A percentile compares a stretch with the other conserved stretches of the same genome.
Evolutionary conservation across 2,329 filamentous ascomycete genomes (phyloP).

Genomic region (Diplodia corticola): DNA sequence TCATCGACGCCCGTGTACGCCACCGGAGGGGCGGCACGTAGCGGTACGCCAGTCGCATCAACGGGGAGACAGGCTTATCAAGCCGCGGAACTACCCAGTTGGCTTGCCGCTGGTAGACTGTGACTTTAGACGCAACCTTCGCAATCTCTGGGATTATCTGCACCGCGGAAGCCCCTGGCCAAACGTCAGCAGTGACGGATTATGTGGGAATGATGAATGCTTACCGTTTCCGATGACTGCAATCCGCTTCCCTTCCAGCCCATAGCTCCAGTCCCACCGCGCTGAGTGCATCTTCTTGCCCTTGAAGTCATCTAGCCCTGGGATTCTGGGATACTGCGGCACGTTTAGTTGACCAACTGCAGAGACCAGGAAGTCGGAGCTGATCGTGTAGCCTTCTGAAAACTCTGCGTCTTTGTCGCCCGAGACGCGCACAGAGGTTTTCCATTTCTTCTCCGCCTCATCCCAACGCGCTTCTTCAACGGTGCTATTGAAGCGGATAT

Average conservation of each 20-base stretch:
- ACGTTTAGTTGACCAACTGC: conserved; percentile 61
- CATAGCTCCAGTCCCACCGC: conserved; percentile 62
- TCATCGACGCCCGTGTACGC: conserved; percentile 52
- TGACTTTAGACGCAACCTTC: conserved; percentile 51
- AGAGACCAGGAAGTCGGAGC: conserved; percentile 57
- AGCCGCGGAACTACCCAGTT: conserved; percentile 60
- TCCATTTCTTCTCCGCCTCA: conserved; percentile 54
- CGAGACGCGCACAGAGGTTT: conserved; percentile 49
- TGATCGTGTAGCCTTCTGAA: conserved; percentile 53
- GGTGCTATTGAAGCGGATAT: conserved; percentile 59
- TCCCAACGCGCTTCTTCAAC: conserved; percentile 59
- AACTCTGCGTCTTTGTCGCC: conserved; percentile 59
- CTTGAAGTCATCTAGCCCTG: conserved; percentile 50
- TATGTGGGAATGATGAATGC: background rate
- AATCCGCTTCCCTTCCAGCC: conserved; percentile 55
- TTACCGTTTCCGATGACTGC: conserved; percentile 59
- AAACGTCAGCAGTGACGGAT: conserved; percentile 30
- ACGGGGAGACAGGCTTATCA: conserved; percentile 49
- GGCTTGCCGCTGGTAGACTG: conserved; percentile 59
- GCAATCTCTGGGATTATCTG: conserved; percentile 61
- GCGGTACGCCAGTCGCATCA: conserved; percentile 47
- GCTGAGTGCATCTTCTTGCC: conserved; percentile 59
- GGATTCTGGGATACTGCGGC: conserved; percentile 52
- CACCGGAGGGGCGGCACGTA: conserved; percentile 55
- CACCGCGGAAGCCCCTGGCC: conserved; percentile 52